Evolutionary conservation across 139 green algal genomes (phyloP).

Genomic region (Chlamydomonas applanata): DNA sequence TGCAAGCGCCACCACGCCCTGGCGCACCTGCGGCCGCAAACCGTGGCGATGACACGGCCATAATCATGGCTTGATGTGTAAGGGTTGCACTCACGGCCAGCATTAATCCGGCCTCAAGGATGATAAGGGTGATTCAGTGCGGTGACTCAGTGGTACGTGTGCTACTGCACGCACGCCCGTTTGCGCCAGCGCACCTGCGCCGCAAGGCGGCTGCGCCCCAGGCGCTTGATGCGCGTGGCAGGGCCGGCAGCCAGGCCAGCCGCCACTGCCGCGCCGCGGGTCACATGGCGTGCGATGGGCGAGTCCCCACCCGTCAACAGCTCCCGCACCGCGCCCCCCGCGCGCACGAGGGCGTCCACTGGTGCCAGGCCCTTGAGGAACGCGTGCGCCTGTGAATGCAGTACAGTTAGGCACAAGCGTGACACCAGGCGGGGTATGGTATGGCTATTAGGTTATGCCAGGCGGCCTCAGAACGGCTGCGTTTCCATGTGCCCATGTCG

Average conservation of each 20-base stretch:
- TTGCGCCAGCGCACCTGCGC: constrained; percentile 6
- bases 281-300: neutral
- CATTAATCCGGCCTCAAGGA: too few relatives aligned
- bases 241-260: neutral
- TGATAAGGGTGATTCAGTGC: too few relatives aligned
- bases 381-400: constrained; percentile 60
- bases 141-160: too few relatives aligned
- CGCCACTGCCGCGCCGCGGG: neutral
- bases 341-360: constrained; percentile 46
- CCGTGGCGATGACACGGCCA: neutral
- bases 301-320: neutral
- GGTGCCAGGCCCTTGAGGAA: constrained; percentile 69
- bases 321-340: neutral
- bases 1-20: neutral
- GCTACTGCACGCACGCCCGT: too few relatives aligned
- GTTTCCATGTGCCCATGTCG: too few relatives aligned
- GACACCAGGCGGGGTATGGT: too few relatives aligned
- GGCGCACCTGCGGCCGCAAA: neutral
- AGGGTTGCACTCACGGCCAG: neutral
- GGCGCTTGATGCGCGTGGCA: too few relatives aligned
- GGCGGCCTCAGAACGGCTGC: too few relatives aligned
- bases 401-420: neutral
- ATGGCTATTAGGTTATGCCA: too few relatives aligned
- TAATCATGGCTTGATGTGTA: neutral
- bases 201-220: neutral